Percentiles rank a stretch among this genome's conserved stretches.
These are phyloP conservation scores for Musa itinerans DNA, from an alignment of 176 grass and related monocot genomes.

Conservation along the genomic window DNA sequence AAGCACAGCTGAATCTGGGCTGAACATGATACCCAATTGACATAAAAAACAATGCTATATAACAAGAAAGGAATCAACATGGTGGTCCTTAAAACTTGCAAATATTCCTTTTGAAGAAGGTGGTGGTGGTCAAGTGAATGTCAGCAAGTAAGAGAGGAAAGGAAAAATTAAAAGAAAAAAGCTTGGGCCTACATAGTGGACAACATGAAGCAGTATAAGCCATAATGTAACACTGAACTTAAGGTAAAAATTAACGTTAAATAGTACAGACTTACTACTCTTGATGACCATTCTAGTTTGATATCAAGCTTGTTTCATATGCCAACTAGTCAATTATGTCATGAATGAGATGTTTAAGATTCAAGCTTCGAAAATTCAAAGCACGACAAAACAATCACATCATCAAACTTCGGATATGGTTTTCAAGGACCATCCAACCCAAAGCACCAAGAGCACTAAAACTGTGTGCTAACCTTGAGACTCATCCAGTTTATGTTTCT, in stretches of 20 bases:
- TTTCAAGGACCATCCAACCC: neutral
- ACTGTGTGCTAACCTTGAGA: neutral
- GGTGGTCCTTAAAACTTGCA: slow-evolving; percentile 13
- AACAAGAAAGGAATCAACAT: neutral
- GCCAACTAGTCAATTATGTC: slow-evolving; percentile 1
- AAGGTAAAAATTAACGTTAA: slow-evolving; percentile 4
- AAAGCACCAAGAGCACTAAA: neutral
- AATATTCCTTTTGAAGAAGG: neutral
- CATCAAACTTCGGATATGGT: neutral
- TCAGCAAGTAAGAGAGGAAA: neutral
- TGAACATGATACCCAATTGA: neutral
- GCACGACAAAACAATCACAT: neutral
- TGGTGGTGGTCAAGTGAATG: slow-evolving; percentile 6
- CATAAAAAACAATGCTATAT: neutral
- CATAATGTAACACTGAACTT: neutral
- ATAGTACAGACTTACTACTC: neutral
- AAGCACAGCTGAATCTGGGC: neutral
- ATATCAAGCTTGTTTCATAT: neutral
- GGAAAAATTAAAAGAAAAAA: neutral
- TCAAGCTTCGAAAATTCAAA: neutral
- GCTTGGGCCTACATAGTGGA: slow-evolving; percentile 14
- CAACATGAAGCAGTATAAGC: slow-evolving; percentile 4
- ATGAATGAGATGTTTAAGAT: slow-evolving; percentile 16
- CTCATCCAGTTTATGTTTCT: neutral
- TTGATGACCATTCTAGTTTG: neutral